Evolutionary conservation across 805 yeast species (phyloP).

Genomic region (Ogataea trehaloabstinens): DNA sequence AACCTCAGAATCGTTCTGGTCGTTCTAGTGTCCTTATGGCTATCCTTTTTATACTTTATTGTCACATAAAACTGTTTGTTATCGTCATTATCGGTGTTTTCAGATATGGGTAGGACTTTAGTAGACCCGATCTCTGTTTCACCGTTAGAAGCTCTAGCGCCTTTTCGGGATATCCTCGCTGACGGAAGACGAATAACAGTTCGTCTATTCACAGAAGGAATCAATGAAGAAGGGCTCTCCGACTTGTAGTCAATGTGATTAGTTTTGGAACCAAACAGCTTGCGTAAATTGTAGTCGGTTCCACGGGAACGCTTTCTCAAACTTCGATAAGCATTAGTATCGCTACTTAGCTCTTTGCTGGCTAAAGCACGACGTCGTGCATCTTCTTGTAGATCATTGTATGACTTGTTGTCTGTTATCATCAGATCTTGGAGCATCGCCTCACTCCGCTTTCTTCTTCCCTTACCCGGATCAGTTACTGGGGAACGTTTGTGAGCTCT

Average conservation of each 20-base stretch:
- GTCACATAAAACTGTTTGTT: constrained; percentile 7
- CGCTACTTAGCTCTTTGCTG: constrained; percentile 1
- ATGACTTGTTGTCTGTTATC: constrained; percentile 39
- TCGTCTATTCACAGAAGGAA: not conserved
- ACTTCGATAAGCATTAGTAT: constrained; percentile 9
- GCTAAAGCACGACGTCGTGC: constrained; percentile 22
- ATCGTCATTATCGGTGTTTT: not conserved
- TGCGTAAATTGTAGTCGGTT: constrained; percentile 10
- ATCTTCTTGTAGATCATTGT: constrained; percentile 34
- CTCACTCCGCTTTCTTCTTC: not conserved
- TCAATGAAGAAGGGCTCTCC: not conserved
- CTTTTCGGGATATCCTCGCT: not conserved
- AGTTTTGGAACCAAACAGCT: constrained; percentile 1
- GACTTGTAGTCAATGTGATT: not conserved
- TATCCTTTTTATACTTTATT: constrained; percentile 6
- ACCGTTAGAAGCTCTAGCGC: not conserved
- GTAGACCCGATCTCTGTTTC: not conserved
- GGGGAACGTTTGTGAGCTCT: not conserved
- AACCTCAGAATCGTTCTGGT: constrained; percentile 10
- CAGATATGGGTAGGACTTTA: not conserved
- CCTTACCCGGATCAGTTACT: not conserved
- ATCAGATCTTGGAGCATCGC: constrained; percentile 29
- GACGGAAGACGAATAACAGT: not conserved
- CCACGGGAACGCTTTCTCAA: constrained; percentile 15
- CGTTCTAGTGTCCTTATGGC: constrained; percentile 2